Evolutionary conservation across 345 rosid species (phyloP), one percentile per base, ranked within the genome.

Genomic region (Acer yangbiense): DNA sequence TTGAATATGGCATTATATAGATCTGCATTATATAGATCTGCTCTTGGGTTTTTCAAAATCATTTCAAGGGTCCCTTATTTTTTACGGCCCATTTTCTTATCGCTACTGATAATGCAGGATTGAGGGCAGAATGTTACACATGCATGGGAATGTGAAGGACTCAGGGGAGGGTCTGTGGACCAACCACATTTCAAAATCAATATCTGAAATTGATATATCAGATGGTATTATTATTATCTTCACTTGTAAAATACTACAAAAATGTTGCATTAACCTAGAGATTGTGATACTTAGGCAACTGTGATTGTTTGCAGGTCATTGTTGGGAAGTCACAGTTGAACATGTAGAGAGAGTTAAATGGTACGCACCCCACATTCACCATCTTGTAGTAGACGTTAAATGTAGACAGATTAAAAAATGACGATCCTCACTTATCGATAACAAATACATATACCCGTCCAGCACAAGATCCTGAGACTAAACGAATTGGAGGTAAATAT

Each of bases 351-450:
- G 90, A 78, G 99, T 95, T 74, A 93, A 95, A 86, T 93, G 98
- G 98, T 92, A 95, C 9, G 97, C 94, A 9, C 98, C 99, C 2
- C 93, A 92, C 74, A 84, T 95, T 72, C 96, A 93, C 86, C 99
- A 93, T 88, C 88, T 95, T 43, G 98, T 93, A 7, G 94, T 90
- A 2, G 98, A 95, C 74, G 88, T 95, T 44, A 82, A 86, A 85
- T 95, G 98, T 89, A 82, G 75, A 75, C 80, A 68, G 66, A 41
- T 82, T 62, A 72, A 63, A 13, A 62, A 27, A 27, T 27, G 58
- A 69, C 74, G 23, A 32, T 46, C 6, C 25, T 21, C 18, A n/a
- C 20, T 65, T 23, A 10, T 46, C 5, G 27, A 50, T 14, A 4
- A 44, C 16, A 23, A 61, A 43, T 61, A 32, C 54, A 16, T 41